Evolutionary conservation across 257 asterid genomes (phyloP), one percentile per base, ranked within the genome.

Genomic region (Ligustrum vulgare): DNA sequence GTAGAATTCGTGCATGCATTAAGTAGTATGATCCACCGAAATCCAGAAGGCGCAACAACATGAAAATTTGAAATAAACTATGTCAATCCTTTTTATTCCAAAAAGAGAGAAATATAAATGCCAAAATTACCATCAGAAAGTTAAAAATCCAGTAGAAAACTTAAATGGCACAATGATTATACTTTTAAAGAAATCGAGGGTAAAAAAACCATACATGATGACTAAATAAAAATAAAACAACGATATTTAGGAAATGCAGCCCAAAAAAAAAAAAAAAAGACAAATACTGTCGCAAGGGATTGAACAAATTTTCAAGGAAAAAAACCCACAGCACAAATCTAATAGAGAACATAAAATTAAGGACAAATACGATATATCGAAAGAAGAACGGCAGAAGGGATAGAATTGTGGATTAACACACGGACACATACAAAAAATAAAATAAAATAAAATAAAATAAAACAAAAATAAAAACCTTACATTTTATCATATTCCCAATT

Each of bases 401-500:
- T 25, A 9, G 32, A 43, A 33, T 65, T 72, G 3, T 20, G 7
- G 20, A 20, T 45, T 72, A 18, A 76, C 63, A 63, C 25, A 41
- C 18, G 56, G 3, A 65, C 0, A 71, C 9, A 72, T 37, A 51
- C 67, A 71, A 80, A 34, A n/a, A n/a, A n/a, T n/a, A n/a, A n/a
- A n/a, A n/a, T n/a, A n/a, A n/a, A n/a, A n/a, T n/a, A n/a, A n/a
- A n/a, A n/a, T n/a, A n/a, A n/a, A n/a, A n/a, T n/a, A n/a, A n/a
- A n/a, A n/a, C n/a, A n/a, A n/a, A n/a, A n/a, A n/a, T n/a, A n/a
- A n/a, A n/a, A n/a, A n/a, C n/a, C 88, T 90, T 75, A 90, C 98
- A 94, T 94, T 86, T 92, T 94, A 80, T 94, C 98, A 62, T 98
- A 98, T 86, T 94, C 98, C 98, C 98, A 94, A 87, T 94, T 94